phyloP scores from a whole-genome alignment of 495 filamentous ascomycete species.

The Annulohypoxylon moriforme region DNA sequence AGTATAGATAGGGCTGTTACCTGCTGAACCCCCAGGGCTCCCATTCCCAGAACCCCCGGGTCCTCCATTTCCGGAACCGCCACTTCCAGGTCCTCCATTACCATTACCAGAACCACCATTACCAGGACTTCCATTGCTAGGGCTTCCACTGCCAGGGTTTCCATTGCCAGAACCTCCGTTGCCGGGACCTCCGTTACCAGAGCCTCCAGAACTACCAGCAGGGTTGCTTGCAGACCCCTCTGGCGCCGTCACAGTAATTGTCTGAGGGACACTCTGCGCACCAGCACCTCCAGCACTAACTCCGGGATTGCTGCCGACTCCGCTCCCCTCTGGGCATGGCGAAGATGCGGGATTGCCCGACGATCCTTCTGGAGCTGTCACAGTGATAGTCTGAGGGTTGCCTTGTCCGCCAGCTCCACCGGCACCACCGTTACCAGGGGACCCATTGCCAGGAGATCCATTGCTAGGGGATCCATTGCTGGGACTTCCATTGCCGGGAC shows the following conservation, averaged over 20 bases:
- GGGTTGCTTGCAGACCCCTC: slow-evolving; percentile 36
- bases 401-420: slow-evolving; percentile 26
- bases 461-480: background rate
- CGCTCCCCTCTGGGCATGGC: slow-evolving; percentile 34
- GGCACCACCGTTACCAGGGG: slow-evolving; percentile 9
- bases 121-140: background rate
- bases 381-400: slow-evolving; percentile 34
- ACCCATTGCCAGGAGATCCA: background rate
- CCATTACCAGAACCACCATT: too few relatives aligned
- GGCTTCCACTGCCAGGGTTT: slow-evolving; percentile 5
- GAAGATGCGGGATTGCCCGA: slow-evolving; percentile 25
- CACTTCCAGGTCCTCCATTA: too few relatives aligned
- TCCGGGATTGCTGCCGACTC: slow-evolving; percentile 17
- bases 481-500: background rate
- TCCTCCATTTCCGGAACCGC: too few relatives aligned
- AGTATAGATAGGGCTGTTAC: slow-evolving; percentile 20
- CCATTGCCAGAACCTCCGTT: slow-evolving; percentile 9
- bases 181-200: background rate
- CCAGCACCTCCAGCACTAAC: slow-evolving; percentile 22
- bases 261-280: slow-evolving; percentile 33
- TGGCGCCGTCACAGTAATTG: slow-evolving; percentile 44
- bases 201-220: slow-evolving; percentile 23
- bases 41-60: background rate
- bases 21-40: slow-evolving; percentile 23
- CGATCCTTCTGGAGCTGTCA: slow-evolving; percentile 39